Conservation (phyloP, 176 grass and related monocot genomes). For the Aegilops speltoides region DNA sequence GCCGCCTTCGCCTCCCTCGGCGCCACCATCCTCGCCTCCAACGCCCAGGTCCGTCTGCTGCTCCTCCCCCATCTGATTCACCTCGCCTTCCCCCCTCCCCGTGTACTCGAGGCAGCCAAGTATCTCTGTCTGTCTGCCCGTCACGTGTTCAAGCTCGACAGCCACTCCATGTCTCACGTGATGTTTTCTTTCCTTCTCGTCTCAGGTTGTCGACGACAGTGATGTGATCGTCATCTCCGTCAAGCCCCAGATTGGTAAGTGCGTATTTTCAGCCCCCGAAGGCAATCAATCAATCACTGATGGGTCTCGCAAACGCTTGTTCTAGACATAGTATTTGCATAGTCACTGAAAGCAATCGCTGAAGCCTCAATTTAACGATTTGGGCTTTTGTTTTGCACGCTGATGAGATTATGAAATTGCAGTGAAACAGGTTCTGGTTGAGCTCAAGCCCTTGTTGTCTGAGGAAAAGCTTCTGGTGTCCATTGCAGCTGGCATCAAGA, state of each 20-base stretch:
- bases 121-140: too few relatives aligned
- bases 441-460: slow-evolving; percentile 75
- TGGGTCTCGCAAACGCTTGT: not conserved
- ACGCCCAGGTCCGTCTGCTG: slow-evolving; percentile 49
- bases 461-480: slow-evolving; percentile 96
- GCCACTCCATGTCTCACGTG: not conserved
- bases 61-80: not conserved
- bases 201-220: slow-evolving; percentile 75
- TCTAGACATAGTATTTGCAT: not conserved
- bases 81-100: too few relatives aligned
- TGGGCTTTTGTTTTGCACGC: not conserved
- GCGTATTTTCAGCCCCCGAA: not conserved
- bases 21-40: slow-evolving; percentile 60
- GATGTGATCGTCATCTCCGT: slow-evolving; percentile 93
- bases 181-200: not conserved
- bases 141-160: not conserved
- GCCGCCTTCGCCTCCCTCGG: slow-evolving; percentile 66
- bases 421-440: slow-evolving; percentile 80
- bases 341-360: not conserved
- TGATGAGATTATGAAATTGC: slow-evolving; percentile 30
- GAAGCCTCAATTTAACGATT: not conserved
- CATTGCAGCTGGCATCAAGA: slow-evolving; percentile 94
- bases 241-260: slow-evolving; percentile 86
- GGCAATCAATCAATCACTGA: not conserved
- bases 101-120: not conserved